Evolutionary conservation across 1,284 basidiomycete genomes (phyloP), one percentile per base, ranked within the genome.

Genomic region (Ustilago esculenta): DNA sequence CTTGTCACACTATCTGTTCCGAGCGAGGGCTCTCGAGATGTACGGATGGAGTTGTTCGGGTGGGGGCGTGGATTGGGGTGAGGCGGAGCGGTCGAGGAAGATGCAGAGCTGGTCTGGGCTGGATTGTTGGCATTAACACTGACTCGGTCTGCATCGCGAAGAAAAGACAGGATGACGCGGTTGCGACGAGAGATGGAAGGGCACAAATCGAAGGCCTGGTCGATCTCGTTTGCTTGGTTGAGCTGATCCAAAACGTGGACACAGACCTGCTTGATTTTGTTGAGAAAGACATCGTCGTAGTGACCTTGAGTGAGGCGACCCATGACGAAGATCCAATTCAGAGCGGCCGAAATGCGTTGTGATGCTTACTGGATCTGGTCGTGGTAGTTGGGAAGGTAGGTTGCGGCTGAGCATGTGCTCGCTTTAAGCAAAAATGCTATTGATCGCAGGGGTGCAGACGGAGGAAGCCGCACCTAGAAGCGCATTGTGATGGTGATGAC

Each of bases 271-370:
- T 69, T 69, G 54, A 64, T 29, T 51, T 73, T 73, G 55, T 59
- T 51, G 48, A 69, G 50, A 18, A 73, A 66, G 29, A 69, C 17
- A 36, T 73, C 57, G 40, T 73, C 70, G 40, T 43, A 73, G 37
- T 63, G 63, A 12, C 56, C 53, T 18, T 49, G 55, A 2, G 54
- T 50, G 43, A 55, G 51, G 36, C 66, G 59, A 23, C 66, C 66
- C 66, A 69, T 69, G 29, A 14, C 35, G 36, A 12, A 23, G 25
- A n/a, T 25, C 14, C 27, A 18, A 25, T 14, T 24, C 18, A 11
- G 21, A n/a, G 10, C n/a, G n/a, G n/a, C n/a, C n/a, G n/a, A n/a
- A n/a, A n/a, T n/a, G n/a, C n/a, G n/a, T n/a, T n/a, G n/a, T n/a
- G n/a, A n/a, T n/a, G n/a, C n/a, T n/a, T n/a, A n/a, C n/a, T n/a